Base-by-base conservation (phyloP, 306 rosid genomes). In the Trichosanthes truncata region DNA sequence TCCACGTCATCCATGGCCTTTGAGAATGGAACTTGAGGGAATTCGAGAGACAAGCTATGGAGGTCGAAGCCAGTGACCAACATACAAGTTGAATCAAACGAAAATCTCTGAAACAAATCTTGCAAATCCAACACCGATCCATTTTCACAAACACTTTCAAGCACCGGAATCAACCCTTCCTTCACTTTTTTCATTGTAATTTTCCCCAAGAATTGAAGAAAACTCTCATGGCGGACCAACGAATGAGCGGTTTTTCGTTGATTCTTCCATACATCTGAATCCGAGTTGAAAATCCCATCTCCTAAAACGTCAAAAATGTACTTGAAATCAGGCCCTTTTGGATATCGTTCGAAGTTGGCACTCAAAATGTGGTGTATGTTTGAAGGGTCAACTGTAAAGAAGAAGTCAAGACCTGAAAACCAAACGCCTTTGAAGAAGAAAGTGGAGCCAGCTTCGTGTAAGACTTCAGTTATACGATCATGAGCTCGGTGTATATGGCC, bases 11-110 rank as follows among this genome's bases (percentile, higher is more conserved):
- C 80, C 62, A 87, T 87, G 21, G 90, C 93, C 17, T 87, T 83
- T 45, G 82, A 84, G 4, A 49, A 49, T 0, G 36, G 83, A 56
- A 89, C 80, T 12, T 81, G 5, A 0, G 93, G 84, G 36, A 84
- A 81, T 0, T 87, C 84, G 62, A 81, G 9, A 5, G 87, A 79
- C 38, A 87, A 86, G 4, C 86, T 85, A 6, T 62, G 29, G 17
- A 89, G 86, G 48, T 87, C 89, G 10, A 67, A 69, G 18, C 93
- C 93, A 2, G 87, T 77, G 62, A 84, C 79, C 7, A 81, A 15
- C 3, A 36, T 79, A 40, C 88, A 85, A 67, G 81, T 79, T n/a
- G 60, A 80, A 23, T 87, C 91, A 20, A 89, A 89, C 0, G 89
- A 41, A 61, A 89, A 84, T 0, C 89, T 57, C 3, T 43, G 78